Conservation (phyloP, 2,329 filamentous ascomycete genomes). For the Cercospora sp. region DNA sequence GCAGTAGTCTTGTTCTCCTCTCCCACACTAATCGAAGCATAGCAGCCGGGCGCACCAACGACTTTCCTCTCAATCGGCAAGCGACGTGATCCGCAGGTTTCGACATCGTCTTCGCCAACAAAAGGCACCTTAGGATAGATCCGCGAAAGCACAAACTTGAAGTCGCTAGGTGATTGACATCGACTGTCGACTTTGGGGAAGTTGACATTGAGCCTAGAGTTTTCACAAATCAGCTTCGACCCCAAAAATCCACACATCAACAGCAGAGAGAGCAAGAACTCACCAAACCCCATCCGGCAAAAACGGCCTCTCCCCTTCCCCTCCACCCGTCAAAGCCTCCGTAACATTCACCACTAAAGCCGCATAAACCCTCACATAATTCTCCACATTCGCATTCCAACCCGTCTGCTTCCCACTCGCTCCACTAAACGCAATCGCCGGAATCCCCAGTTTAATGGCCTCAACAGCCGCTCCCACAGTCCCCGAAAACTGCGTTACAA, state of each 20-base stretch:
- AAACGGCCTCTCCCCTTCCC: constrained; percentile 59
- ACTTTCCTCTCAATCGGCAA: constrained; percentile 62
- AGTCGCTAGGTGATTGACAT: constrained; percentile 56
- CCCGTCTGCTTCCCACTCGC: constrained; percentile 51
- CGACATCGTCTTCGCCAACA: constrained; percentile 51
- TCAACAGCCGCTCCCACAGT: constrained; percentile 66
- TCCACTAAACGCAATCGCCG: constrained; percentile 69
- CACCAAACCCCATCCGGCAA: constrained; percentile 58
- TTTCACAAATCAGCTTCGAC: not conserved
- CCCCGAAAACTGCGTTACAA: constrained; percentile 60
- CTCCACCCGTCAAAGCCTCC: constrained; percentile 50
- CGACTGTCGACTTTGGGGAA: constrained; percentile 56
- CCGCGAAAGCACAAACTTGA: constrained; percentile 64
- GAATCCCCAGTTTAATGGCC: constrained; percentile 59
- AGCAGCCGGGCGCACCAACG: constrained; percentile 55
- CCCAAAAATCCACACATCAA: not conserved
- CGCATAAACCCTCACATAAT: constrained; percentile 62
- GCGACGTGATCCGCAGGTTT: constrained; percentile 55
- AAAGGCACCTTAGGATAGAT: constrained; percentile 51
- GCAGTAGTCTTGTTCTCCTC: constrained; percentile 62
- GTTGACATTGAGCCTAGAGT: constrained; percentile 63
- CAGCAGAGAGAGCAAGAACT: not conserved
- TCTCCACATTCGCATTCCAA: constrained; percentile 54
- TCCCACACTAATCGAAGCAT: constrained; percentile 63
- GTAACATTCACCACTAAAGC: constrained; percentile 62